Base-by-base conservation (phyloP, 805 yeast genomes). In the Suhomyces emberorum region DNA sequence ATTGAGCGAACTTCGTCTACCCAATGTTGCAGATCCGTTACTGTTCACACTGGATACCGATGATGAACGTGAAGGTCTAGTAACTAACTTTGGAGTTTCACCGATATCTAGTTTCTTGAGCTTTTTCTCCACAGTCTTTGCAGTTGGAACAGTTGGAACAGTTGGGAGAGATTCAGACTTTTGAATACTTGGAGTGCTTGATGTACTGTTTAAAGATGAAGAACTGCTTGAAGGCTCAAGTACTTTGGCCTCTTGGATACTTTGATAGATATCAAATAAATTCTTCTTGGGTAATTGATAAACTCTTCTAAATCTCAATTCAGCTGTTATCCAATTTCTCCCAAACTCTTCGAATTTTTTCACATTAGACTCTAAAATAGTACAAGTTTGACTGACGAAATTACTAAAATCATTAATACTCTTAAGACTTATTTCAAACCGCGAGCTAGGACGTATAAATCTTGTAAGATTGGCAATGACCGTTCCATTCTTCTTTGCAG, bases 401-500 rank as follows among this genome's bases (percentile, higher is more conserved):
- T 69, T 71, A 16, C 57, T 55, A 17, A 71, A 57, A 34, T 70
- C 77, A 12, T 52, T 35, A 2, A 70, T 45, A 30, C 50, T 61
- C 27, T 69, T 70, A 2, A 65, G 45, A 27, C 59, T 59, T 7
- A 61, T 59, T 14, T 57, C 61, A 38, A 52, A 58, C 14, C 44
- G 39, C 4, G 73, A 53, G 30, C 66, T 65, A 43, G 64, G 64
- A 34, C 77, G 53, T 2, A 76, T 55, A 30, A 73, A 63, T 37
- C 72, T 63, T 0, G 76, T 62, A 16, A 76, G 61, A 7, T 65
- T 63, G 3, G 80, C 75, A 34, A 75, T 57, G 17, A 77, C 49
- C 8, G 71, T 58, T 18, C 72, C 75, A 45, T 74, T 76, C 41
- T 72, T 74, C 41, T 63, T 75, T 11, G 71, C 54, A n/a, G 63